These are phyloP conservation scores for Wickerhamomyces sp. DNA, from an alignment of 1,139 yeast genomes.

Conservation along the genomic window DNA sequence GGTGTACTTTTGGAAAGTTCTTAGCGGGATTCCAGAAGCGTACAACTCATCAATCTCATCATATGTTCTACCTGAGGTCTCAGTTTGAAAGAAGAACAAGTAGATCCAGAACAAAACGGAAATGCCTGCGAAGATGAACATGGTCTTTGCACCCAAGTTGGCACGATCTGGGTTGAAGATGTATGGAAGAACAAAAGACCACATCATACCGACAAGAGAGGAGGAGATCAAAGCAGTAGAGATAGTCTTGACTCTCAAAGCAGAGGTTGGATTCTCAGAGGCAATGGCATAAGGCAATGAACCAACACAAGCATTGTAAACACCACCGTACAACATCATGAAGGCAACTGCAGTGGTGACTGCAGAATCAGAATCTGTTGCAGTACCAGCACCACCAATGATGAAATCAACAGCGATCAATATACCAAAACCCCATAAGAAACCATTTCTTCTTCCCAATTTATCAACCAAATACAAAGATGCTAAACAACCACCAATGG, in stretches of 20 bases:
- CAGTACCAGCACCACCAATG: constrained; percentile 29
- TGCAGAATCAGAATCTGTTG: constrained; percentile 15
- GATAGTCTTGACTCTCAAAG: constrained; percentile 33
- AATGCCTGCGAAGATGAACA: constrained; percentile 37
- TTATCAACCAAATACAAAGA: constrained; percentile 22
- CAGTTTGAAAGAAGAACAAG: constrained; percentile 33
- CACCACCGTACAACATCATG: constrained; percentile 30
- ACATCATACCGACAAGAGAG: constrained; percentile 29
- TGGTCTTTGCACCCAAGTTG: constrained; percentile 40
- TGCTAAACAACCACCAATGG: constrained; percentile 26
- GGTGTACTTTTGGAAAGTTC: constrained; percentile 18
- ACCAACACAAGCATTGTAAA: constrained; percentile 27
- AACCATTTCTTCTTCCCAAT: constrained; percentile 28
- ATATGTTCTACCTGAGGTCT: constrained; percentile 34
- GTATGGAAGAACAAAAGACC: constrained; percentile 35
- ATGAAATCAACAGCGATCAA: constrained; percentile 26
- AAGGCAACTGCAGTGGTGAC: constrained; percentile 20
- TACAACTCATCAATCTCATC: constrained; percentile 36
- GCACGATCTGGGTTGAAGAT: constrained; percentile 38
- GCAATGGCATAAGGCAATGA: constrained; percentile 33
- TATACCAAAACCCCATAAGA: constrained; percentile 29
- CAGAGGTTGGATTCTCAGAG: constrained; percentile 33
- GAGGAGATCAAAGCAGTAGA: constrained; percentile 31
- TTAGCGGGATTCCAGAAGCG: constrained; percentile 27
- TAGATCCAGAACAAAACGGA: constrained; percentile 25